Conservation (phyloP, 2,329 filamentous ascomycete species). For the Talaromyces marneffei region DNA sequence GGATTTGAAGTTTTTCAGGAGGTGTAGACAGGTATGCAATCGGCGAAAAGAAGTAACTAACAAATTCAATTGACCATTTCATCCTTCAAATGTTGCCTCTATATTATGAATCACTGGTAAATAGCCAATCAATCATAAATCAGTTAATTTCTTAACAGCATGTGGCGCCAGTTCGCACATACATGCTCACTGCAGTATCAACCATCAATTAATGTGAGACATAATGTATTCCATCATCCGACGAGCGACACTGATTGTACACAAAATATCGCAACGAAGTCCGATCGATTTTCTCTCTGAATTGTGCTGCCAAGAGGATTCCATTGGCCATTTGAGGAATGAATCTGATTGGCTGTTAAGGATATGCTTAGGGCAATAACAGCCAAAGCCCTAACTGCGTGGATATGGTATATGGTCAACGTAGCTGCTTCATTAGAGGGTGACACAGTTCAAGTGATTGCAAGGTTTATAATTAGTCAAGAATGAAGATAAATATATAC, state of each 20-base stretch:
- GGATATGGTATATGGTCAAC: no score
- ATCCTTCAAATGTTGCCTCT: no score
- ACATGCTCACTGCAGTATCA: neutral
- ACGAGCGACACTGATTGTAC: neutral
- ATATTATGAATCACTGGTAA: neutral
- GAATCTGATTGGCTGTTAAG: neutral
- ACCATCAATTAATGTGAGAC: neutral
- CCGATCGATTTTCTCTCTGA: neutral
- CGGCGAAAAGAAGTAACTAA: no score
- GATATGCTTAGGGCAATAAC: neutral
- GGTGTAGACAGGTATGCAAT: neutral
- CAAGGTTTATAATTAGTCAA: neutral
- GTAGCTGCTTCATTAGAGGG: no score
- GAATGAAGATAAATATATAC: neutral
- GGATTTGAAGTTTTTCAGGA: neutral
- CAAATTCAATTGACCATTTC: no score
- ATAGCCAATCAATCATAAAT: neutral
- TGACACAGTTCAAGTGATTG: neutral
- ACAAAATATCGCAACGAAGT: constrained; percentile 4
- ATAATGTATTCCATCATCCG: neutral
- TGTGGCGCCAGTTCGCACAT: neutral
- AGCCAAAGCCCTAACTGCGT: neutral
- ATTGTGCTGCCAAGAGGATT: neutral
- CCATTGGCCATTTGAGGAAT: neutral
- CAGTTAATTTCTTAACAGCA: neutral